Evolutionary conservation across 805 yeast species (phyloP).

Genomic region (Candida berthetii): DNA sequence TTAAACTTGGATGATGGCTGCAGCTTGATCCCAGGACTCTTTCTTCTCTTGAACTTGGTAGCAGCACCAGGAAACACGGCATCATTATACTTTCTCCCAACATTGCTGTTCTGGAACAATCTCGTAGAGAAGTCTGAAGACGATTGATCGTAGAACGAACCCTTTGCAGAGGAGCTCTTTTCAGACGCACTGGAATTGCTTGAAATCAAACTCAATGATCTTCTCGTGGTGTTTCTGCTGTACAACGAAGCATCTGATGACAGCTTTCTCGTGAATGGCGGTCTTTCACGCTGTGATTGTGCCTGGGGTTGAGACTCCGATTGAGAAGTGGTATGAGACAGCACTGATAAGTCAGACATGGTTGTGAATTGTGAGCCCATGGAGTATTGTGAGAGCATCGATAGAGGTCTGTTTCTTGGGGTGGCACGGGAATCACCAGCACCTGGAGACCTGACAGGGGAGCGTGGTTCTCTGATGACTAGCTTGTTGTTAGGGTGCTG

Average conservation of each 20-base stretch:
- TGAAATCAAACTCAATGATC: constrained; percentile 29
- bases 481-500: constrained; percentile 14
- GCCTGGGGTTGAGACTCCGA: constrained; percentile 2
- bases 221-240: constrained; percentile 17
- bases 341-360: constrained; percentile 43
- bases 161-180: constrained; percentile 28
- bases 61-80: constrained; percentile 10
- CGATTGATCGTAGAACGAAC: constrained; percentile 32
- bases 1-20: constrained; percentile 14
- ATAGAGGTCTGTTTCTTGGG: constrained; percentile 35
- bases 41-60: constrained; percentile 14
- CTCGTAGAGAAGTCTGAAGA: constrained; percentile 22
- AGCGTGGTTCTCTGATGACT: constrained; percentile 24
- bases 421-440: background rate
- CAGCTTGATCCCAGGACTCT: constrained; percentile 20
- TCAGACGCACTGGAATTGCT: constrained; percentile 33
- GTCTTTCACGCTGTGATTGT: constrained; percentile 5
- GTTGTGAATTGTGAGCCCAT: constrained; percentile 39
- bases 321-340: constrained; percentile 6
- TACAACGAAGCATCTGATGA: constrained; percentile 17
- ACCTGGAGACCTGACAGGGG: constrained; percentile 13
- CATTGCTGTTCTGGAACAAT: constrained; percentile 3
- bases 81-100: constrained; percentile 4
- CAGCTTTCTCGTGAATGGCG: constrained; percentile 13
- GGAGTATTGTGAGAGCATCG: constrained; percentile 46